Conservation (phyloP, 257 asterid genomes). For the Coffea canephora region DNA sequence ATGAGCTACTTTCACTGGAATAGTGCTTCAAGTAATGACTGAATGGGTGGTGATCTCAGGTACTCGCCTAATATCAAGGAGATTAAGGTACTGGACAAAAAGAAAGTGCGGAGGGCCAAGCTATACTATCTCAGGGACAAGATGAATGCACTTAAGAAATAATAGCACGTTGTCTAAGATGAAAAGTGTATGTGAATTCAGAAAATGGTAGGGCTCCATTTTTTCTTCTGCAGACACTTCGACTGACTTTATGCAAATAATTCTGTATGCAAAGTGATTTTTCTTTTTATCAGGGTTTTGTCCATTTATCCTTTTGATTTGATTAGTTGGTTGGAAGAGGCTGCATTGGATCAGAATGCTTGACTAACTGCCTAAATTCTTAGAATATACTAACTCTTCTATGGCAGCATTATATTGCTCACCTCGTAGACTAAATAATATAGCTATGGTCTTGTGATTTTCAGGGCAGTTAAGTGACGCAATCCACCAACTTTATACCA, state of each 20-base stretch:
- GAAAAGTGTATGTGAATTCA: background rate
- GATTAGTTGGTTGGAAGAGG: background rate
- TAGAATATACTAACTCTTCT: background rate
- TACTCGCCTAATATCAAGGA: constrained; percentile 97
- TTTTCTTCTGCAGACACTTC: background rate
- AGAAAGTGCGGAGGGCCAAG: constrained; percentile 97
- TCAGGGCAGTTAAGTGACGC: background rate
- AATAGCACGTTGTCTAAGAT: constrained; percentile 22
- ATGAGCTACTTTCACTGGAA: background rate
- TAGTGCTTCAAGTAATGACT: constrained; percentile 11
- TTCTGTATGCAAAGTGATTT: background rate
- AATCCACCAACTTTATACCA: background rate
- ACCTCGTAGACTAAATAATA: background rate
- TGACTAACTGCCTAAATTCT: background rate
- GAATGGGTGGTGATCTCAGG: constrained; percentile 48
- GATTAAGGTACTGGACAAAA: constrained; percentile 86
- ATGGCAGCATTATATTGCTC: background rate
- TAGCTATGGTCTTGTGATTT: background rate
- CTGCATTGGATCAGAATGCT: background rate
- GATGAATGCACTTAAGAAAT: constrained; percentile 84
- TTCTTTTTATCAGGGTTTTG: background rate
- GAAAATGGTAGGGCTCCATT: background rate
- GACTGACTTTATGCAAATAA: background rate
- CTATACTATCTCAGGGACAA: constrained; percentile 89
- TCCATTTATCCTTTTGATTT: background rate